Conservation (phyloP, 2,329 filamentous ascomycete species). For the Monosporascus sp. region DNA sequence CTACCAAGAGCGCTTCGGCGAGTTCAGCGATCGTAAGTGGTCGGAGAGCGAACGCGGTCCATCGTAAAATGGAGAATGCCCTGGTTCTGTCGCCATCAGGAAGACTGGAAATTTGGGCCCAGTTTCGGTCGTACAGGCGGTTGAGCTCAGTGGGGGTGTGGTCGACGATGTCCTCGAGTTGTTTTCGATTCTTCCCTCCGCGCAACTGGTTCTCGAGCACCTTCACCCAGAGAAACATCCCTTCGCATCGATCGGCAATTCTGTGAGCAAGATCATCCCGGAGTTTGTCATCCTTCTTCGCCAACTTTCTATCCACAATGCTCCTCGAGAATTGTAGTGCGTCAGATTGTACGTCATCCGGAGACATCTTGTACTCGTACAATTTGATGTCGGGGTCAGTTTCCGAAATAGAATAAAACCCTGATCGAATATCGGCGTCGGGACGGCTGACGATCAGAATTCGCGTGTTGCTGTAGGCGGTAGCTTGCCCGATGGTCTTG, state of each 20-base stretch:
- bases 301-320: conserved; percentile 24
- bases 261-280: conserved; percentile 12
- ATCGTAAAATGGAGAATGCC: conserved; percentile 24
- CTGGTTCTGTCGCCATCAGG: conserved; percentile 12
- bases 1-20: conserved; percentile 1
- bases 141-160: conserved; percentile 22
- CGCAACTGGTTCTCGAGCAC: conserved; percentile 22
- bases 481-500: conserved; percentile 1
- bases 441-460: conserved; percentile 23
- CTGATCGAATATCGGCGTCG: conserved; percentile 17
- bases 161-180: conserved; percentile 22
- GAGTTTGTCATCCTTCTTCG: conserved; percentile 16
- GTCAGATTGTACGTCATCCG: conserved; percentile 19
- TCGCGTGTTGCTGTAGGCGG: conserved; percentile 3
- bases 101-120: conserved; percentile 16
- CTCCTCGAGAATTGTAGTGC: conserved; percentile 15
- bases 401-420: conserved; percentile 1
- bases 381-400: background rate
- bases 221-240: conserved; percentile 30
- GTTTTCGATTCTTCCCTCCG: conserved; percentile 20
- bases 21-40: conserved; percentile 7
- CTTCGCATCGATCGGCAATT: conserved; percentile 23
- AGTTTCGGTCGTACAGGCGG: conserved; percentile 25
- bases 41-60: conserved; percentile 19
- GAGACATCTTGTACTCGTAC: conserved; percentile 13